Conservation (phyloP, 2,329 filamentous ascomycete species). For the Neospermospora avenae region DNA sequence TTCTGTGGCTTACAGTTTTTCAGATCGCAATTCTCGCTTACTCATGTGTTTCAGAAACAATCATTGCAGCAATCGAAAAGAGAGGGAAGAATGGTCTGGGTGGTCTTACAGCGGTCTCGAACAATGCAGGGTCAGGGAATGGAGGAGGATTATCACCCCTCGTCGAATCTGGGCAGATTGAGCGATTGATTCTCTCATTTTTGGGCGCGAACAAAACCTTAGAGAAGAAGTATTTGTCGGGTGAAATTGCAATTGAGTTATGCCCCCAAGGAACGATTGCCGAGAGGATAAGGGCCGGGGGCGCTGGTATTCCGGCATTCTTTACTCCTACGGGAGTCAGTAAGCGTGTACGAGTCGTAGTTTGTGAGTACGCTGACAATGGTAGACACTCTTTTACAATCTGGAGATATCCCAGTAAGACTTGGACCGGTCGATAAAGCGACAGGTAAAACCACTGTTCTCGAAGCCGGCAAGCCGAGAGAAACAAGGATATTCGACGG, state of each 20-base stretch:
- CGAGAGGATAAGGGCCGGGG: slow-evolving; percentile 68
- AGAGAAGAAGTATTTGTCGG: slow-evolving; percentile 70
- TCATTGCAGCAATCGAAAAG: slow-evolving; percentile 65
- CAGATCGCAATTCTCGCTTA: not conserved
- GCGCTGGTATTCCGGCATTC: slow-evolving; percentile 76
- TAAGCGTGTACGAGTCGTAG: slow-evolving; percentile 38
- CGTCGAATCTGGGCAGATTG: slow-evolving; percentile 65
- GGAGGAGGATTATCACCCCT: slow-evolving; percentile 67
- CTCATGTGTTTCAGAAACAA: slow-evolving; percentile 51
- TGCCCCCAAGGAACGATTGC: slow-evolving; percentile 74
- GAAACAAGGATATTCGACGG: slow-evolving; percentile 73
- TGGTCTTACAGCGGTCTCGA: slow-evolving; percentile 71
- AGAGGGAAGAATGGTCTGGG: slow-evolving; percentile 52
- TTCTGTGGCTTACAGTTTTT: too few species aligned
- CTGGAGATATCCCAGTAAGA: slow-evolving; percentile 63
- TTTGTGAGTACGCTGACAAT: not conserved
- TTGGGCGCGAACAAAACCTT: slow-evolving; percentile 75
- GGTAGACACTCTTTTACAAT: slow-evolving; percentile 61
- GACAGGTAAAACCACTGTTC: slow-evolving; percentile 39
- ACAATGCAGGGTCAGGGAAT: slow-evolving; percentile 72
- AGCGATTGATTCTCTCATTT: slow-evolving; percentile 70
- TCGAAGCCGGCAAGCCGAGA: slow-evolving; percentile 61
- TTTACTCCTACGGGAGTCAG: slow-evolving; percentile 72
- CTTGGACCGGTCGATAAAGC: slow-evolving; percentile 52
- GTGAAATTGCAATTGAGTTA: slow-evolving; percentile 71